Conservation (phyloP, 1,284 basidiomycete species). For the Papiliotrema nemorosa region DNA sequence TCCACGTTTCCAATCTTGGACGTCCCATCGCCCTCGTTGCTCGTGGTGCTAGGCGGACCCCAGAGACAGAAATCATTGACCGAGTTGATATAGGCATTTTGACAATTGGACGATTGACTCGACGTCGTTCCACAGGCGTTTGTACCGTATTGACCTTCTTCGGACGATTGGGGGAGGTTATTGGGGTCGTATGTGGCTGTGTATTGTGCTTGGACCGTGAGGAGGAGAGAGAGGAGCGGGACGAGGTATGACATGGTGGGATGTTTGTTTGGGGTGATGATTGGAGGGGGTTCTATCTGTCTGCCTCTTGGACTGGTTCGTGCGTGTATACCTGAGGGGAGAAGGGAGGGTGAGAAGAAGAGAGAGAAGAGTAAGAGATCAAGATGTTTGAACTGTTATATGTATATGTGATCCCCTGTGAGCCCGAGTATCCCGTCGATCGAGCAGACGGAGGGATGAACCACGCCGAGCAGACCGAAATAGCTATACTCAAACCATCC, state of each 20-base stretch:
- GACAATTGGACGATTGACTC: conserved; percentile 61
- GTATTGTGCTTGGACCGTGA: neutral
- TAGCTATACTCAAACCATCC: too few species aligned
- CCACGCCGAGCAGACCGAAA: too few species aligned
- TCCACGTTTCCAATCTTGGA: conserved; percentile 45
- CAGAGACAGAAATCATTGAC: conserved; percentile 49
- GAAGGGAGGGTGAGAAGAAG: too few species aligned
- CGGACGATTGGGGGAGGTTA: conserved; percentile 28
- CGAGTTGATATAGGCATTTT: conserved; percentile 50
- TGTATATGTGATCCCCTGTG: too few species aligned
- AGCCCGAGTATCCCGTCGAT: too few species aligned
- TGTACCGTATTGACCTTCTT: conserved; percentile 60
- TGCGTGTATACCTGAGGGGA: too few species aligned
- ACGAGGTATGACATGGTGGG: conserved; percentile 1
- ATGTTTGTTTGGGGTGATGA: neutral
- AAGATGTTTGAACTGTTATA: too few species aligned
- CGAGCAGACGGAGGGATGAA: too few species aligned
- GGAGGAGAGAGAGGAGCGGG: neutral
- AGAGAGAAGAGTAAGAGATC: too few species aligned
- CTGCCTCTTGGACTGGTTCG: too few species aligned
- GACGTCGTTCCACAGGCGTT: conserved; percentile 57
- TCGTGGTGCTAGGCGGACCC: conserved; percentile 36
- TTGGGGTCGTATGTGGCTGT: conserved; percentile 1
- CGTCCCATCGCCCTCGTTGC: conserved; percentile 30
- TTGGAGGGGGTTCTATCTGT: too few species aligned